These are phyloP conservation scores for Dichomitus squalens DNA, from an alignment of 1,284 basidiomycete genomes.

Conservation along the genomic window DNA sequence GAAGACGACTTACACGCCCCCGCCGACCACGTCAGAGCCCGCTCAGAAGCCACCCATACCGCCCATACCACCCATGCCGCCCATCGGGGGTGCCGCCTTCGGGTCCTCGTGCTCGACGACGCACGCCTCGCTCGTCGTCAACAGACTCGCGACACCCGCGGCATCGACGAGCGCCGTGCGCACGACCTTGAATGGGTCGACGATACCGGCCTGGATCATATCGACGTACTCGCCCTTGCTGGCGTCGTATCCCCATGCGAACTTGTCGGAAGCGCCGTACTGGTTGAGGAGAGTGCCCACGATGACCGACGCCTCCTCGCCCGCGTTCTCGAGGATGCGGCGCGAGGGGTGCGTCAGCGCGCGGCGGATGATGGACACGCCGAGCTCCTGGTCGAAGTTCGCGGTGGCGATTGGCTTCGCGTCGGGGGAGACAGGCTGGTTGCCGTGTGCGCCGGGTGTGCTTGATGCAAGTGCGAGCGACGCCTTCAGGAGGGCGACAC, in stretches of 20 bases:
- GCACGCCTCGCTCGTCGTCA: constrained; percentile 93
- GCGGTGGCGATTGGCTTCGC: constrained; percentile 70
- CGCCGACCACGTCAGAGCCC: not conserved
- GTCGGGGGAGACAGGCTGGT: constrained; percentile 47
- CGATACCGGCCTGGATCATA: constrained; percentile 93
- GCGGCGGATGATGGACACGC: constrained; percentile 90
- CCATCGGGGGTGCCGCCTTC: constrained; percentile 56
- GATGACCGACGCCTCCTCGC: constrained; percentile 93
- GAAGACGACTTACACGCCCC: not conserved
- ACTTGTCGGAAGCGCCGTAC: constrained; percentile 69
- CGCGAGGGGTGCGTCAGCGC: constrained; percentile 86
- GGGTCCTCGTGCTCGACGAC: constrained; percentile 91
- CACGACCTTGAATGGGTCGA: constrained; percentile 94
- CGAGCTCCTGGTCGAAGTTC: constrained; percentile 99
- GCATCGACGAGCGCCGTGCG: constrained; percentile 91
- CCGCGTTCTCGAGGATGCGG: constrained; percentile 93
- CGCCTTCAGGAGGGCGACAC: constrained; percentile 90
- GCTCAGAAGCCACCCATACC: constrained; percentile 44
- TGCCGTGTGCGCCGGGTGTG: constrained; percentile 42
- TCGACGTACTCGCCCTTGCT: constrained; percentile 91
- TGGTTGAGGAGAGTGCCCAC: constrained; percentile 83
- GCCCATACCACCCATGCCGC: constrained; percentile 67
- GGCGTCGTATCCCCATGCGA: constrained; percentile 91
- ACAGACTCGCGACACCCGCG: constrained; percentile 82
- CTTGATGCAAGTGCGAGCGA: constrained; percentile 74